Evolutionary conservation across 2,329 filamentous ascomycete genomes (phyloP).

Genomic region (Sporothrix schenckii): DNA sequence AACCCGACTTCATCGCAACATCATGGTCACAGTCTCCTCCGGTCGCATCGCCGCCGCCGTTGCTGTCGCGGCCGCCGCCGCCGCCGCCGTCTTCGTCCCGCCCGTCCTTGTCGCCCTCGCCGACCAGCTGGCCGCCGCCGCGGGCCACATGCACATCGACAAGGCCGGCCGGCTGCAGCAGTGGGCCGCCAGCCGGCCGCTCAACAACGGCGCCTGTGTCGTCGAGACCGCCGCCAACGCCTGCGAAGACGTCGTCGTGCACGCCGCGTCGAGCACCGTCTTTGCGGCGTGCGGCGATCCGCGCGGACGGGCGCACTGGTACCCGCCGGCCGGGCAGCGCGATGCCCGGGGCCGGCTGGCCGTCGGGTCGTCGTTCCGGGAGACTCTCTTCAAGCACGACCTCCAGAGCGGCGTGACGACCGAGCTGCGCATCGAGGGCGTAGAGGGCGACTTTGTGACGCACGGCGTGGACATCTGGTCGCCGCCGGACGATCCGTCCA

Average conservation of each 20-base stretch:
- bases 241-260: constrained; percentile 25
- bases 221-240: constrained; percentile 5
- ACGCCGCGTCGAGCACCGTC: constrained; percentile 9
- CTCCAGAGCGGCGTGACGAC: neutral
- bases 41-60: neutral
- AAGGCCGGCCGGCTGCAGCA: constrained; percentile 3
- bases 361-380: constrained; percentile 12
- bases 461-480: constrained; percentile 16
- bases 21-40: neutral
- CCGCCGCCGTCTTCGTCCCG: neutral
- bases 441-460: constrained; percentile 21
- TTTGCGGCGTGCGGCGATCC: constrained; percentile 24
- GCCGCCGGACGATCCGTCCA: neutral
- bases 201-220: constrained; percentile 22
- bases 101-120: neutral
- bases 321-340: constrained; percentile 20
- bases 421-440: neutral
- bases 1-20: too few relatives aligned
- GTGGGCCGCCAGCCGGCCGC: constrained; percentile 12
- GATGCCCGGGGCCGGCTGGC: neutral
- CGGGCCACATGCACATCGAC: constrained; percentile 16
- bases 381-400: constrained; percentile 27
- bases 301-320: constrained; percentile 5
- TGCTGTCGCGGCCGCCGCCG: neutral
- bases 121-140: neutral